Conservation (phyloP, 306 rosid genomes). For the Quercus gilva region DNA sequence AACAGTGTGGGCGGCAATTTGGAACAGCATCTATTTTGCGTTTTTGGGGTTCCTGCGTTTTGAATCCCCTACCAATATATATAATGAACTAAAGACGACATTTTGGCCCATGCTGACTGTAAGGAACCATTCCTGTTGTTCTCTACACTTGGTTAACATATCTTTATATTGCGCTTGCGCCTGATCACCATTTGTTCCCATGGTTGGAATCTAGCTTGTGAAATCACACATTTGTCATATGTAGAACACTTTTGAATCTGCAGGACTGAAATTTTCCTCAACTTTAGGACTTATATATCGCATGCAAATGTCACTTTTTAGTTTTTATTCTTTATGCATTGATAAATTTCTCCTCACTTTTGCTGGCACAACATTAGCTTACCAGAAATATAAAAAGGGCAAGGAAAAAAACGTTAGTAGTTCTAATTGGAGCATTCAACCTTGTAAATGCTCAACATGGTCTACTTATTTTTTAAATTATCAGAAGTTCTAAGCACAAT, state of each 20-base stretch:
- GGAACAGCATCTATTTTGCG: slow-evolving; percentile 93
- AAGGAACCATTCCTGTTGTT: slow-evolving; percentile 35
- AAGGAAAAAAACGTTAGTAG: neutral
- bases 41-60: slow-evolving; percentile 76
- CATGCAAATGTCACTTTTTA: neutral
- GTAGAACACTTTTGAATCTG: neutral
- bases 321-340: neutral
- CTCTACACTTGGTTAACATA: slow-evolving; percentile 13
- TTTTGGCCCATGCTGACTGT: slow-evolving; percentile 86
- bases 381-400: neutral
- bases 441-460: neutral
- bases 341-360: neutral
- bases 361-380: neutral
- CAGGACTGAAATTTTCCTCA: neutral
- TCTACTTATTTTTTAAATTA: neutral
- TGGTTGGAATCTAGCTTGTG: neutral
- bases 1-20: slow-evolving; percentile 85
- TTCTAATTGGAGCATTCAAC: neutral
- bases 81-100: slow-evolving; percentile 67
- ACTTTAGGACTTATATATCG: neutral
- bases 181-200: slow-evolving; percentile 10
- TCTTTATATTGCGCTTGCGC: slow-evolving; percentile 17
- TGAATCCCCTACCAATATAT: slow-evolving; percentile 50
- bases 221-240: neutral
- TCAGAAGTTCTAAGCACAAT: neutral